Conservation (phyloP, 176 grass and related monocot species). For the Leersia perrieri region DNA sequence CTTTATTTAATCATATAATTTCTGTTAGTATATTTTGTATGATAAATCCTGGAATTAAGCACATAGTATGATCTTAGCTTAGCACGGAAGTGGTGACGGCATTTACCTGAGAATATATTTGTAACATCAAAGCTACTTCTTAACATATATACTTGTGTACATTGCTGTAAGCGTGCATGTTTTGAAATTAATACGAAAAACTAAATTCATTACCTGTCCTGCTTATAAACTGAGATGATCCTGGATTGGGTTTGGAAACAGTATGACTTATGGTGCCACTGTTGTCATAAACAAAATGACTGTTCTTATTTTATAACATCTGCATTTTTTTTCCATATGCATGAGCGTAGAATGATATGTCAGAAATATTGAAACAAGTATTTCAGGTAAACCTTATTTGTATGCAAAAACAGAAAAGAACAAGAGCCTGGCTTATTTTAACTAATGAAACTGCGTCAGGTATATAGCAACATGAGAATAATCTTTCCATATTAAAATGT, state of each 20-base stretch:
- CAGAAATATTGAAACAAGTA: background rate
- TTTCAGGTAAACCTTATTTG: background rate
- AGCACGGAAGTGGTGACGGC: background rate
- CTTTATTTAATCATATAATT: background rate
- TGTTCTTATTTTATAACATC: background rate
- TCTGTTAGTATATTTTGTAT: constrained; percentile 1
- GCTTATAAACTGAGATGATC: background rate
- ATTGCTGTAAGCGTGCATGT: constrained; percentile 8
- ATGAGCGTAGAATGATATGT: background rate
- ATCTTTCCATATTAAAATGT: constrained; percentile 28
- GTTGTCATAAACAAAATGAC: background rate
- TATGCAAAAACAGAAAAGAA: background rate
- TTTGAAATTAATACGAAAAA: background rate
- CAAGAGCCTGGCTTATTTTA: background rate
- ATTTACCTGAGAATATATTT: background rate
- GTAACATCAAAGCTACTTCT: background rate
- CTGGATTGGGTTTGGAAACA: background rate
- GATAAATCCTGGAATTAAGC: background rate
- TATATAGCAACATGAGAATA: constrained; percentile 23
- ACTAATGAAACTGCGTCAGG: background rate
- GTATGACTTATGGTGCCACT: background rate
- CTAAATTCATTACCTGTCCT: background rate
- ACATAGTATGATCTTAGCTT: constrained; percentile 13
- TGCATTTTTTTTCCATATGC: background rate
- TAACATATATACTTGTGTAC: background rate